A percentile compares a stretch with the other conserved stretches of the same genome.
Conservation (phyloP, 148 eudicot species). For the Polygonum aviculare region DNA sequence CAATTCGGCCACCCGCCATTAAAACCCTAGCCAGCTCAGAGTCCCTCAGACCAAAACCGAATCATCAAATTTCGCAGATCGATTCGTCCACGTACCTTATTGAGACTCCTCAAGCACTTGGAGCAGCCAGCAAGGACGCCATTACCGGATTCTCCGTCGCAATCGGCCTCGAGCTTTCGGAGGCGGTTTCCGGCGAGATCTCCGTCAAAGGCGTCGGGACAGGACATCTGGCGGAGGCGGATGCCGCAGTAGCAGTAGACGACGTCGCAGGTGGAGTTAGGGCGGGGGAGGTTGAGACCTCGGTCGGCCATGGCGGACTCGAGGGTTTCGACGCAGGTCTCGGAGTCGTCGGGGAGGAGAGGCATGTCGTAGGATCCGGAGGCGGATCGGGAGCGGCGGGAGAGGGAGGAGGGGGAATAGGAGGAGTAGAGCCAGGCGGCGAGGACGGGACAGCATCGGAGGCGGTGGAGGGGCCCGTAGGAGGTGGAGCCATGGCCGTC, state of each 20-base stretch:
- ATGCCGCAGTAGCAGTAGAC: constrained; percentile 79
- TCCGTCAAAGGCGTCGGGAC: constrained; percentile 49
- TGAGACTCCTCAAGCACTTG: constrained; percentile 57
- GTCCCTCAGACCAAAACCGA: not conserved
- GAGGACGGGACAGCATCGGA: constrained; percentile 72
- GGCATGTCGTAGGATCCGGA: constrained; percentile 52
- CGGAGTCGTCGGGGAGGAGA: constrained; percentile 69
- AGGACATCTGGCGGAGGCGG: constrained; percentile 49
- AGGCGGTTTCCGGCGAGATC: constrained; percentile 32
- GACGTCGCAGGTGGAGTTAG: constrained; percentile 56
- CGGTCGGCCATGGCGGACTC: constrained; percentile 34
- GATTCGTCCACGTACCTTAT: constrained; percentile 31
- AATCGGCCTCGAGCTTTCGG: constrained; percentile 55
- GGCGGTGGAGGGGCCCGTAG: constrained; percentile 26
- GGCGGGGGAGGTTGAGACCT: constrained; percentile 41
- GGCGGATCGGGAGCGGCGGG: constrained; percentile 1
- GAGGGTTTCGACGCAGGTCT: constrained; percentile 50
- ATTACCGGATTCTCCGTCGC: constrained; percentile 21
- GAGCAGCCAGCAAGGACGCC: constrained; percentile 43
- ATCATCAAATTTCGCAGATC: not conserved
- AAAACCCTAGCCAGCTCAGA: not conserved
- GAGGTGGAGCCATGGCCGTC: constrained; percentile 3
- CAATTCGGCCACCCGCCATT: not conserved
- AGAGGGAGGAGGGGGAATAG: constrained; percentile 44
- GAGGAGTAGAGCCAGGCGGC: constrained; percentile 82